Percentiles rank a stretch among this genome's conserved stretches.
Evolutionary conservation across 371 early-diverging fungal species (phyloP).

Genomic region (Polyrhizophydium stewartii): DNA sequence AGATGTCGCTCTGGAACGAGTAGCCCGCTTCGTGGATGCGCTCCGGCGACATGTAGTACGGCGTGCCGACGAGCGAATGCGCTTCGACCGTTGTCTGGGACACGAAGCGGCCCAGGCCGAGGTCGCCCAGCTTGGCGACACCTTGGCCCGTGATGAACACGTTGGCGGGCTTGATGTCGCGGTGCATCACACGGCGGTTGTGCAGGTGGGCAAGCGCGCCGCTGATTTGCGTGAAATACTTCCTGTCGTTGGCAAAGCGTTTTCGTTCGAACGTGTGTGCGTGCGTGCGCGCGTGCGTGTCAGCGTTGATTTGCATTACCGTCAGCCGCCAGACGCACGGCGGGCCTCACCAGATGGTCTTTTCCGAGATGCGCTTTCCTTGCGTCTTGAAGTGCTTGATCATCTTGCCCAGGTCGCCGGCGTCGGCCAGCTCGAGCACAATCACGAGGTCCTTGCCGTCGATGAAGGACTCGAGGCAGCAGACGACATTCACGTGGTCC

Average conservation of each 20-base stretch:
- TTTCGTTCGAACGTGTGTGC: no score
- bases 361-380: neutral
- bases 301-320: no score
- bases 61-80: neutral
- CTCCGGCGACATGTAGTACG: conserved; percentile 4
- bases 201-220: conserved; percentile 1
- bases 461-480: conserved; percentile 1
- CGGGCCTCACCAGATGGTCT: neutral
- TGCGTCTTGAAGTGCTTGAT: conserved; percentile 5
- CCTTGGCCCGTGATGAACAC: conserved; percentile 2
- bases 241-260: no score
- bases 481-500: neutral
- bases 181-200: neutral
- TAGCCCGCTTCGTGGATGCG: conserved; percentile 1
- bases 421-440: conserved; percentile 1
- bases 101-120: neutral
- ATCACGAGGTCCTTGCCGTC: conserved; percentile 2
- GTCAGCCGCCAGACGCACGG: neutral
- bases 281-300: no score
- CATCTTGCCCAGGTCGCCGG: conserved; percentile 2
- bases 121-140: conserved; percentile 1
- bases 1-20: conserved; percentile 3
- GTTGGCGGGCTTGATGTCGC: conserved; percentile 3
- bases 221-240: neutral
- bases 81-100: conserved; percentile 1